Conservation (phyloP, 2,329 filamentous ascomycete genomes). For the Dactylellina cionopaga region DNA sequence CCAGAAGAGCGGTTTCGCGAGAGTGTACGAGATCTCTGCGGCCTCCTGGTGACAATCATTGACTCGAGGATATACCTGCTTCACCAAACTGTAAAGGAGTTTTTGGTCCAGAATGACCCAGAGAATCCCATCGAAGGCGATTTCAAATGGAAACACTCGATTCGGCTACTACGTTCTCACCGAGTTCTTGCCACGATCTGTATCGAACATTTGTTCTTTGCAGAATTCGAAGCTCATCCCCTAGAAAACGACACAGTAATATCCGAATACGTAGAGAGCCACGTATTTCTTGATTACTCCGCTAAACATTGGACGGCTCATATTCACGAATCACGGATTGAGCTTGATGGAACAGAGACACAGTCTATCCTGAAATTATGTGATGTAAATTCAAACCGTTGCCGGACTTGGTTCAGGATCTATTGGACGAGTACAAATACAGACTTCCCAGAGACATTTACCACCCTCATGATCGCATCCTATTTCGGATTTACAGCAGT, state of each 20-base stretch:
- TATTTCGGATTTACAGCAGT: slow-evolving; percentile 6
- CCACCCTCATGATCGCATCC: slow-evolving; percentile 4
- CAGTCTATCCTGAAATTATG: background rate
- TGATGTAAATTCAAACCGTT: slow-evolving; percentile 1
- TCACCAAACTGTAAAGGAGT: slow-evolving; percentile 50
- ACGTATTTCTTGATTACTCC: slow-evolving; percentile 16
- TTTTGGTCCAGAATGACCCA: slow-evolving; percentile 3
- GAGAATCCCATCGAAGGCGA: background rate
- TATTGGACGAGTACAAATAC: slow-evolving; percentile 11
- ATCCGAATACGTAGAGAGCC: background rate
- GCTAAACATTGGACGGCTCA: slow-evolving; percentile 10
- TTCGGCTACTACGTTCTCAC: slow-evolving; percentile 15
- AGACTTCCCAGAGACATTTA: background rate
- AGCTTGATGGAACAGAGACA: background rate
- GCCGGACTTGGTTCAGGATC: slow-evolving; percentile 9
- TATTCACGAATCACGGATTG: background rate
- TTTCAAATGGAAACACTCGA: slow-evolving; percentile 8
- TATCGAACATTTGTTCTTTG: background rate
- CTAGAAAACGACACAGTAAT: background rate
- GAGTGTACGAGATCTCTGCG: slow-evolving; percentile 31
- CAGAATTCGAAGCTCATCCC: background rate
- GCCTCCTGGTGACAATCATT: slow-evolving; percentile 34
- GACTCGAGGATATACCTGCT: slow-evolving; percentile 47
- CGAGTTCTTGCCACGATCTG: background rate
- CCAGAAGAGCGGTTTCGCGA: slow-evolving; percentile 2